Evolutionary conservation across 2,329 filamentous ascomycete genomes (phyloP).

Genomic region (Microdochium paspali): DNA sequence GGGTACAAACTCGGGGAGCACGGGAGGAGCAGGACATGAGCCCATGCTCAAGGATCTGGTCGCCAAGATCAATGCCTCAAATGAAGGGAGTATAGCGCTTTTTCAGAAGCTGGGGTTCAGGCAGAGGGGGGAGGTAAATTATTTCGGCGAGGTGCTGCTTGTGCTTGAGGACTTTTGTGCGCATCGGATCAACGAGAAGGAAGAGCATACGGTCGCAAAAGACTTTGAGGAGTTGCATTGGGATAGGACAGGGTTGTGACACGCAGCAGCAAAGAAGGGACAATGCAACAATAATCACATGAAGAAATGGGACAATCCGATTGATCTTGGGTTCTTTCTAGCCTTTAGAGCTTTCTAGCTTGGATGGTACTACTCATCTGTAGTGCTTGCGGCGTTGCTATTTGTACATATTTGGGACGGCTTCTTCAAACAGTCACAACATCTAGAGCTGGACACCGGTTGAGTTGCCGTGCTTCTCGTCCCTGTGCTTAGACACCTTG

Average conservation of each 20-base stretch:
- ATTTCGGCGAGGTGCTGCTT: constrained; percentile 51
- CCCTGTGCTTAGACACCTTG: constrained; percentile 39
- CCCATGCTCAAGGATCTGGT: constrained; percentile 37
- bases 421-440: too few relatives aligned
- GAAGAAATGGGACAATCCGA: not conserved
- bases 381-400: too few relatives aligned
- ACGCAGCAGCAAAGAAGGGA: not conserved
- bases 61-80: constrained; percentile 49
- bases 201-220: not conserved
- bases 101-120: constrained; percentile 43
- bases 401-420: too few relatives aligned
- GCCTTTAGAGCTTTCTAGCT: too few relatives aligned
- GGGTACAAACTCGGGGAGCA: constrained; percentile 9
- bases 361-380: too few relatives aligned
- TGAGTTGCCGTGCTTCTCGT: constrained; percentile 10
- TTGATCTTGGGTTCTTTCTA: not conserved
- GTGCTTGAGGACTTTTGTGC: constrained; percentile 23
- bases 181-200: not conserved
- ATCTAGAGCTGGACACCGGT: not conserved
- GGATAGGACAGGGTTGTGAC: constrained; percentile 1
- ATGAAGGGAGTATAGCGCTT: constrained; percentile 39
- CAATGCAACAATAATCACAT: not conserved
- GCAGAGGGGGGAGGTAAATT: constrained; percentile 43
- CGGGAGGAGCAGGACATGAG: not conserved
- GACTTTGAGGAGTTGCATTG: constrained; percentile 5